These are phyloP conservation scores for Agaricales sp. DNA, from an alignment of 1,284 basidiomycete species.

Conservation along the genomic window DNA sequence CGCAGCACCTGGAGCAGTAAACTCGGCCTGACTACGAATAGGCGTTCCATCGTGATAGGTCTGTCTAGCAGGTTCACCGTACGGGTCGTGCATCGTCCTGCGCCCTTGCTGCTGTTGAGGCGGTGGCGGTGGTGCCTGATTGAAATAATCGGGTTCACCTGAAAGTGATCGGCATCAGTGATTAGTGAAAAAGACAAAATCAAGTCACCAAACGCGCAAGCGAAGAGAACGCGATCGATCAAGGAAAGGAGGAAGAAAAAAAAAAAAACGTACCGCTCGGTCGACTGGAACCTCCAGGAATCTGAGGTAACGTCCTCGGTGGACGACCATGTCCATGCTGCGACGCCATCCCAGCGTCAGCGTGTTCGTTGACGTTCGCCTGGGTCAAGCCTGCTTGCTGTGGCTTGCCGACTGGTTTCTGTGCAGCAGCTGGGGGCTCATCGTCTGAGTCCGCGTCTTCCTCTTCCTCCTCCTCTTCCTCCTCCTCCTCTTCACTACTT, in stretches of 20 bases:
- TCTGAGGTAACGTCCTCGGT: slow-evolving; percentile 35
- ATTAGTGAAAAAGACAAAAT: slow-evolving; percentile 8
- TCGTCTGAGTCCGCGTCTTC: slow-evolving; percentile 59
- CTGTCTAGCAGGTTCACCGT: slow-evolving; percentile 32
- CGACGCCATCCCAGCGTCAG: slow-evolving; percentile 4
- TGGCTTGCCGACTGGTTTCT: slow-evolving; percentile 17
- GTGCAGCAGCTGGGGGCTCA: slow-evolving; percentile 23
- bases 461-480: slow-evolving; percentile 73
- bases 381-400: slow-evolving; percentile 11
- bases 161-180: slow-evolving; percentile 6
- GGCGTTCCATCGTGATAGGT: slow-evolving; percentile 33
- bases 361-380: slow-evolving; percentile 9
- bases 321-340: slow-evolving; percentile 24
- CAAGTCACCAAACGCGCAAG: too few relatives aligned
- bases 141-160: slow-evolving; percentile 14
- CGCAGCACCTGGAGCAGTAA: slow-evolving; percentile 35
- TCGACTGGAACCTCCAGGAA: slow-evolving; percentile 23
- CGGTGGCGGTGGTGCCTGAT: slow-evolving; percentile 16
- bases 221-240: too few relatives aligned
- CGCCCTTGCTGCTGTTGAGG: slow-evolving; percentile 19
- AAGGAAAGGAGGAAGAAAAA: background rate
- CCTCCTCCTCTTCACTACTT: slow-evolving; percentile 73
- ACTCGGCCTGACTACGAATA: slow-evolving; percentile 39
- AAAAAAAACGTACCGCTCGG: slow-evolving; percentile 7
- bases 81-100: slow-evolving; percentile 35